Conservation (phyloP, 2,329 filamentous ascomycete species). For the Trichoderma lentiforme region DNA sequence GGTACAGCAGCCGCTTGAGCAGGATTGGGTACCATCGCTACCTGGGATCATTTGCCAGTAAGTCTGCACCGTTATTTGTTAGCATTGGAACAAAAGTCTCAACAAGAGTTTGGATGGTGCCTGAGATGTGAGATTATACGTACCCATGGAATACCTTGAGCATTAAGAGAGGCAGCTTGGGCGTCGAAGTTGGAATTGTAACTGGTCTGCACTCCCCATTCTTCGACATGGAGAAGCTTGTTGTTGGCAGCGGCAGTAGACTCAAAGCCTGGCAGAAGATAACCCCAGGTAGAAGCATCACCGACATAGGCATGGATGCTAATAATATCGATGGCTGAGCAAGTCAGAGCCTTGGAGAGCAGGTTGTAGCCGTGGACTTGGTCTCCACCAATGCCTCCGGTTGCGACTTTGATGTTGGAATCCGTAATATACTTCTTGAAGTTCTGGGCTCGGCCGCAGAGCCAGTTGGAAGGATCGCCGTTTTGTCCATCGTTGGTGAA, state of each 20-base stretch:
- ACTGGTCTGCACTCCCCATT: constrained; percentile 10
- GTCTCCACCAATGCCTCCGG: constrained; percentile 33
- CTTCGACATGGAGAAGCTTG: constrained; percentile 10
- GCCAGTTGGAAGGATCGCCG: constrained; percentile 23
- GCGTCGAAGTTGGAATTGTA: not conserved
- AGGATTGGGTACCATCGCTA: not conserved
- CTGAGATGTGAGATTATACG: not conserved
- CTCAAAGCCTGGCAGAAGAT: not conserved
- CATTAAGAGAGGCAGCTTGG: not conserved
- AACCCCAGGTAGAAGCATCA: not conserved
- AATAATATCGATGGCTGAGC: constrained; percentile 27
- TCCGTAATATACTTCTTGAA: constrained; percentile 24
- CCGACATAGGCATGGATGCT: constrained; percentile 8
- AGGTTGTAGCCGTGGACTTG: constrained; percentile 30
- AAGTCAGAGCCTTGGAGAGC: constrained; percentile 26
- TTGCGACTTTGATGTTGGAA: constrained; percentile 30
- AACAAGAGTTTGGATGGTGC: not conserved
- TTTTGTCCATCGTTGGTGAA: not conserved
- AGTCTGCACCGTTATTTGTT: not conserved
- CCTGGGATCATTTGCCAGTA: constrained; percentile 9
- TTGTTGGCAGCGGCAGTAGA: not conserved
- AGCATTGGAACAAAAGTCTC: not conserved
- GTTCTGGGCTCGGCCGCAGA: constrained; percentile 30
- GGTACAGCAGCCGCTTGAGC: not conserved
- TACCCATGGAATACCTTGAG: not conserved